A percentile compares a stretch with the other conserved stretches of the same genome.
phyloP scores from a whole-genome alignment of 2,329 filamentous ascomycete species.

The Monilinia vaccinii-corymbosi region DNA sequence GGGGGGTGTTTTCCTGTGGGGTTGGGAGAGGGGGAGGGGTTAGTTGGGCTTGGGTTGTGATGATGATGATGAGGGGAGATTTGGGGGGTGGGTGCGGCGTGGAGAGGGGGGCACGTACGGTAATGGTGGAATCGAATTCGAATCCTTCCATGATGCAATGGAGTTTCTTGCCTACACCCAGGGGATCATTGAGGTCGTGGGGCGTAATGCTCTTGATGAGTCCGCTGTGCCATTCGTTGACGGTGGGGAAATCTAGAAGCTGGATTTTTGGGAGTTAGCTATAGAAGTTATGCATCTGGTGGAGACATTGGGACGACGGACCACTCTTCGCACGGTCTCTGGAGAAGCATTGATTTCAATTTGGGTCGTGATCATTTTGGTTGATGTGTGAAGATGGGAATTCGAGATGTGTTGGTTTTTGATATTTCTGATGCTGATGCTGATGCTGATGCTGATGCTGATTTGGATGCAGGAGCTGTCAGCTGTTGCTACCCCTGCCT shows the following conservation, averaged over 20 bases:
- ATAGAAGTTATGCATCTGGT: neutral
- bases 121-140: neutral
- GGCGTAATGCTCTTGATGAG: neutral
- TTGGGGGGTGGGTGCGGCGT: no score
- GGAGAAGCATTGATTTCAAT: neutral
- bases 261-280: neutral
- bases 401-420: neutral
- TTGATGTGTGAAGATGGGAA: neutral
- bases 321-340: neutral
- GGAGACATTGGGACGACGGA: no score
- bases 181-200: neutral
- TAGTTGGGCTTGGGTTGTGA: neutral
- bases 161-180: neutral
- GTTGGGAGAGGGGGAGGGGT: neutral
- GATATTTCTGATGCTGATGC: no score
- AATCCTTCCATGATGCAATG: neutral
- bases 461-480: neutral
- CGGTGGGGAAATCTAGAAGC: neutral
- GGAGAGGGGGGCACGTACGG: neutral
- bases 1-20: neutral
- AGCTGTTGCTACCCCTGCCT: neutral
- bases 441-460: no score
- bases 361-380: constrained; percentile 1
- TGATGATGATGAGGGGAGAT: neutral
- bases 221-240: neutral